phyloP scores from a whole-genome alignment of 148 eudicot species.

The Fagopyrum tataricum region DNA sequence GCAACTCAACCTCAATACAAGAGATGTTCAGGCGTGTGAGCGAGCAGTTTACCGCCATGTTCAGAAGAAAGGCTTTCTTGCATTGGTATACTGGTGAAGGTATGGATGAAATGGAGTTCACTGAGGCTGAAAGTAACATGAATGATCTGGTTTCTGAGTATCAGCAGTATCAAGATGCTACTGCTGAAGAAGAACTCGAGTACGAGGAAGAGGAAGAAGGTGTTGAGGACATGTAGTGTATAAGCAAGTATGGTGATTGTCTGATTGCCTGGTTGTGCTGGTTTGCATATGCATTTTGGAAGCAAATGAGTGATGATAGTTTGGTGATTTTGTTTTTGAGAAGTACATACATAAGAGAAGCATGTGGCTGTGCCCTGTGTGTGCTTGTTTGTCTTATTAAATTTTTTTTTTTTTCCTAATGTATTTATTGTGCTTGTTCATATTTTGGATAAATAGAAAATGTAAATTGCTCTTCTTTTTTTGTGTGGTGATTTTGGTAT shows the following conservation, averaged over 20 bases:
- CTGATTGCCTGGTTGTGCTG: background rate
- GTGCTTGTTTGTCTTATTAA: background rate
- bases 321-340: background rate
- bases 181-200: constrained; percentile 33
- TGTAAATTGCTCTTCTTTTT: background rate
- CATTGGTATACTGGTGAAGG: no score
- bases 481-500: background rate
- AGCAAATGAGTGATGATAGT: no score
- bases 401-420: background rate
- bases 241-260: background rate
- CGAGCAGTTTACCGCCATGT: constrained; percentile 35
- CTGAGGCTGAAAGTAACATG: constrained; percentile 13
- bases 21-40: constrained; percentile 40
- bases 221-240: constrained; percentile 13
- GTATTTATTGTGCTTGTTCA: background rate
- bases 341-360: background rate
- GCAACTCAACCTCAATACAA: constrained; percentile 37
- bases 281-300: background rate
- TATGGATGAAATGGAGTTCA: no score
- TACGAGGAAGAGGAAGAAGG: constrained; percentile 31
- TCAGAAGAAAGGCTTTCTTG: no score
- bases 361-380: background rate
- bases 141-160: constrained; percentile 30
- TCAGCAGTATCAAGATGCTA: constrained; percentile 38
- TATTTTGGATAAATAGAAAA: background rate